These are phyloP conservation scores for Fusarium setosum DNA, from an alignment of 2,329 filamentous ascomycete genomes.

Conservation along the genomic window DNA sequence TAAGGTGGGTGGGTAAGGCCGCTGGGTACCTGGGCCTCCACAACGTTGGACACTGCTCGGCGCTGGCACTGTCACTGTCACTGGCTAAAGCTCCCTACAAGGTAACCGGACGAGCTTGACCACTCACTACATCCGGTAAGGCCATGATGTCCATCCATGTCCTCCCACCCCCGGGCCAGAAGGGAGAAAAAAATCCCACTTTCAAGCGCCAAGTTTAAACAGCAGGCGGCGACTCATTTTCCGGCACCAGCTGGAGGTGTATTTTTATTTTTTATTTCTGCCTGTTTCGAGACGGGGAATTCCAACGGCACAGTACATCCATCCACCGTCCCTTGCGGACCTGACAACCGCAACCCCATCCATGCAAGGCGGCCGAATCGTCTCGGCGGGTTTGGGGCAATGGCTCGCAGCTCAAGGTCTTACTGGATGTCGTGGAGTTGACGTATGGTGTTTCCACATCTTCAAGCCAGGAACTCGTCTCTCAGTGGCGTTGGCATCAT, in stretches of 20 bases:
- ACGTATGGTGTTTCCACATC: constrained; percentile 36
- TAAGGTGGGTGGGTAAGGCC: constrained; percentile 28
- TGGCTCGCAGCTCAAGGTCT: constrained; percentile 22
- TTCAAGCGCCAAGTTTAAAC: constrained; percentile 6
- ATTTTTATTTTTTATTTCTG: constrained; percentile 13
- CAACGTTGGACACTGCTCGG: background rate
- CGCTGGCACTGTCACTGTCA: background rate
- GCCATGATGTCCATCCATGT: constrained; percentile 1
- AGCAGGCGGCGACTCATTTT: constrained; percentile 17
- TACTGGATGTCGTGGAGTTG: constrained; percentile 30
- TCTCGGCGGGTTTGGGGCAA: constrained; percentile 27
- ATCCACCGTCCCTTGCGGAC: constrained; percentile 9
- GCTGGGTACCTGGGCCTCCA: constrained; percentile 13
- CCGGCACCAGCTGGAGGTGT: constrained; percentile 3
- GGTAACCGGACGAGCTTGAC: background rate
- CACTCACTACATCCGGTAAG: constrained; percentile 31
- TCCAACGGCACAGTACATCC: constrained; percentile 3
- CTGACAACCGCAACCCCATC: constrained; percentile 9
- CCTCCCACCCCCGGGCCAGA: background rate
- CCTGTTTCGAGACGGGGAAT: constrained; percentile 18
- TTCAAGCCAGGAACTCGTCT: constrained; percentile 16
- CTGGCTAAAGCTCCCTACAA: constrained; percentile 18
- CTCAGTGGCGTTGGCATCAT: constrained; percentile 16
- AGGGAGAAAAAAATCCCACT: background rate
- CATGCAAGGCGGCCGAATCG: constrained; percentile 28